phyloP scores from a whole-genome alignment of 1,139 yeast genomes.

The Yamadazyma mexicana region DNA sequence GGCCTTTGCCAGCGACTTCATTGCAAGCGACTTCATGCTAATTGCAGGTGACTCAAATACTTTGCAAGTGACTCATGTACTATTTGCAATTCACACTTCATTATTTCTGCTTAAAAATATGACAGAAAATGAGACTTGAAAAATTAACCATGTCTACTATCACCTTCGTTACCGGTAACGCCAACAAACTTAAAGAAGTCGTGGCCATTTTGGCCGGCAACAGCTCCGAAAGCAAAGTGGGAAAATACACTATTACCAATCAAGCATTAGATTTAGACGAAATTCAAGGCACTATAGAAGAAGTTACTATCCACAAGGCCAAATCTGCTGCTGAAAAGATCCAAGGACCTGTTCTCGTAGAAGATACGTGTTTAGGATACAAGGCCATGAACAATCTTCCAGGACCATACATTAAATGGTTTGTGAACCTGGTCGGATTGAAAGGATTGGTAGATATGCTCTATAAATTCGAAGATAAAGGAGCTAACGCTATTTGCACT shows the following conservation, averaged over 20 bases:
- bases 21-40: too few species aligned
- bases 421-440: slow-evolving; percentile 68
- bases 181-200: slow-evolving; percentile 84
- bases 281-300: slow-evolving; percentile 83
- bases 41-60: too few species aligned
- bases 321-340: slow-evolving; percentile 63
- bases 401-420: slow-evolving; percentile 93
- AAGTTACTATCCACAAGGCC: slow-evolving; percentile 82
- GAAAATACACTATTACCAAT: slow-evolving; percentile 57
- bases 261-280: slow-evolving; percentile 79
- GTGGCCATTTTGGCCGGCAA: slow-evolving; percentile 59
- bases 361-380: slow-evolving; percentile 90
- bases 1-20: too few species aligned
- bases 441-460: slow-evolving; percentile 76
- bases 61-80: too few species aligned
- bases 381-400: slow-evolving; percentile 80
- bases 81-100: too few species aligned
- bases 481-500: slow-evolving; percentile 88
- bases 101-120: background rate
- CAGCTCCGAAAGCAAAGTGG: slow-evolving; percentile 37
- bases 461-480: slow-evolving; percentile 75
- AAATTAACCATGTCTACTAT: slow-evolving; percentile 25
- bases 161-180: slow-evolving; percentile 84
- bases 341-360: slow-evolving; percentile 83
- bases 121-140: slow-evolving; percentile 1